A percentile compares a stretch with the other conserved stretches of the same genome.
These are phyloP conservation scores for Naganishia sp. DNA, from an alignment of 1,284 basidiomycete genomes.

Conservation along the genomic window DNA sequence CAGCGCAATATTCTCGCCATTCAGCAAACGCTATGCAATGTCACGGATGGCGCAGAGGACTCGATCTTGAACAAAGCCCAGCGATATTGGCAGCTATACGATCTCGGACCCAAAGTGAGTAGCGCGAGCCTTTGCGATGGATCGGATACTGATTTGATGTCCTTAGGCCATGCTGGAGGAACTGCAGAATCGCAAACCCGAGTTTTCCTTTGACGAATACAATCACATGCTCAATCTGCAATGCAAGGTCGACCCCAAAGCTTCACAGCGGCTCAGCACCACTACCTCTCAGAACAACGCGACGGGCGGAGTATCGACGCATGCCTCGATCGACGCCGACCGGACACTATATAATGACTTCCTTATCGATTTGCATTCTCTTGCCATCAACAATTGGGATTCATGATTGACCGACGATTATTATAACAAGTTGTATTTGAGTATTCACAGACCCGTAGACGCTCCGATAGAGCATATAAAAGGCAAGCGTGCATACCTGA, in stretches of 20 bases:
- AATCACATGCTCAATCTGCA: slow-evolving; percentile 83
- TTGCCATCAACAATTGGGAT: slow-evolving; percentile 27
- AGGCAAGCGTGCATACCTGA: not conserved
- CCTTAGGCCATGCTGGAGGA: slow-evolving; percentile 71
- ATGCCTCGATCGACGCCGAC: slow-evolving; percentile 34
- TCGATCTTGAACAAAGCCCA: slow-evolving; percentile 74
- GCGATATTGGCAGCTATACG: slow-evolving; percentile 79
- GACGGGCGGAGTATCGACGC: not conserved
- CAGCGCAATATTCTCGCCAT: slow-evolving; percentile 85
- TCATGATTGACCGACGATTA: not conserved
- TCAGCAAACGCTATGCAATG: slow-evolving; percentile 86
- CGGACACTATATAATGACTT: slow-evolving; percentile 47
- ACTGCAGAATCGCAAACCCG: slow-evolving; percentile 61
- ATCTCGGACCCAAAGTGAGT: slow-evolving; percentile 69
- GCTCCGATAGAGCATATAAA: no score
- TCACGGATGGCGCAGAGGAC: slow-evolving; percentile 64
- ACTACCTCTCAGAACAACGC: not conserved
- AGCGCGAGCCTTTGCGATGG: not conserved
- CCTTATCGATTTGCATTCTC: slow-evolving; percentile 53
- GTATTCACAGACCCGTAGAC: not conserved
- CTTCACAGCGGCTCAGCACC: slow-evolving; percentile 17
- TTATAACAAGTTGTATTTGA: slow-evolving; percentile 8
- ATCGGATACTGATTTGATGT: slow-evolving; percentile 2
- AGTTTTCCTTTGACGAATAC: slow-evolving; percentile 85
- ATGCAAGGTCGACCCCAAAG: slow-evolving; percentile 68